A percentile compares a stretch with the other conserved stretches of the same genome.
Evolutionary conservation across 139 green algal species (phyloP).

Genomic region (Astrephomene gubernaculifera): DNA sequence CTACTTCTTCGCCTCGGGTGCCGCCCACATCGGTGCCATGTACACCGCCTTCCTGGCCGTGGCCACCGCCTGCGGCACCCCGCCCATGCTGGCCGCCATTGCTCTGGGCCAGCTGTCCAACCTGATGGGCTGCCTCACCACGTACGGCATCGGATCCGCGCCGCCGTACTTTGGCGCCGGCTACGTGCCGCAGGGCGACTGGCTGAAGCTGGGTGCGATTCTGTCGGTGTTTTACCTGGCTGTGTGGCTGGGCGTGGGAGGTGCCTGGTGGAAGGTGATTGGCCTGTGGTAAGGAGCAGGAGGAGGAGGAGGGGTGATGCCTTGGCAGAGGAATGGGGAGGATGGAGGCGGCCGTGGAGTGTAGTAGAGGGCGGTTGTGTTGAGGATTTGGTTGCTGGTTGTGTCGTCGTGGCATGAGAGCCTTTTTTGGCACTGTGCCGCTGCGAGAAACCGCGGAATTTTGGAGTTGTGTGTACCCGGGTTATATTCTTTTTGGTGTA

Average conservation of each 20-base stretch:
- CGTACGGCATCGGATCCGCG: conserved; percentile 98
- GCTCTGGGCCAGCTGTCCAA: conserved; percentile 93
- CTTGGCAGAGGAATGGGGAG: too few species aligned
- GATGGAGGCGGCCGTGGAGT: too few species aligned
- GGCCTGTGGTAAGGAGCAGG: conserved; percentile 88
- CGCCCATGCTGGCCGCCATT: conserved; percentile 74
- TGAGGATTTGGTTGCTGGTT: too few species aligned
- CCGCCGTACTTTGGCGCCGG: conserved; percentile 95
- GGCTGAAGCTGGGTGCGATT: conserved; percentile 94
- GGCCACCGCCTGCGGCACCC: conserved; percentile 88
- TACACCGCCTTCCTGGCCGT: conserved; percentile 99
- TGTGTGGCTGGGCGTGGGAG: conserved; percentile 91
- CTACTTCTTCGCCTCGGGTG: conserved; percentile 98
- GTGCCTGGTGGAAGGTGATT: conserved; percentile 96
- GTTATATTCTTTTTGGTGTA: too few species aligned
- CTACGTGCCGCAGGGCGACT: conserved; percentile 88
- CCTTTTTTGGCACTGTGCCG: too few species aligned
- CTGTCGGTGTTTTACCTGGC: conserved; percentile 95
- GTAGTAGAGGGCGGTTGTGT: too few species aligned
- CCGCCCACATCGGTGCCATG: conserved; percentile 99
- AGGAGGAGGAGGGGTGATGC: too few species aligned
- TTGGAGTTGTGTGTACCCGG: too few species aligned
- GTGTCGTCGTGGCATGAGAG: too few species aligned
- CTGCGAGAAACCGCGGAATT: too few species aligned
- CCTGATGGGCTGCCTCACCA: conserved; percentile 99